Evolutionary conservation across 2,329 filamentous ascomycete species (phyloP).

Genomic region (Seiridium cupressi): DNA sequence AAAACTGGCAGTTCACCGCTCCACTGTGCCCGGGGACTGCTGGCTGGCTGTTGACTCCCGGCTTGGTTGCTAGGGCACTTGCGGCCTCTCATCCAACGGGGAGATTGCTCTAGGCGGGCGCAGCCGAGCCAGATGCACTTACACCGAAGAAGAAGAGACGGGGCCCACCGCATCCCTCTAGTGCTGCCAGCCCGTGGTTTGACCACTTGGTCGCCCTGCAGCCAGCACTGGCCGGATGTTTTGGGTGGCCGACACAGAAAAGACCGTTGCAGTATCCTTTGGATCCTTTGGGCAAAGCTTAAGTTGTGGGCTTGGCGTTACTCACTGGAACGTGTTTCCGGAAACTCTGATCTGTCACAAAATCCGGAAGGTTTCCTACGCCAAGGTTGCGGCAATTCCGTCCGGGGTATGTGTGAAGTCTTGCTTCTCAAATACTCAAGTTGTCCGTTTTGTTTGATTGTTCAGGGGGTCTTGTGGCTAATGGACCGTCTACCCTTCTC

Average conservation of each 20-base stretch:
- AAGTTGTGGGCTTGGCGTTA: not conserved
- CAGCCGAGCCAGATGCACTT: constrained; percentile 8
- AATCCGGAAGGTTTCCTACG: not conserved
- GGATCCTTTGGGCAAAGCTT: not conserved
- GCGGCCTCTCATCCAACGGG: not conserved
- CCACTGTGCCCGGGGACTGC: too few species aligned
- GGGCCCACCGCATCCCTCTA: not conserved
- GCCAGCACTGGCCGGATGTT: not conserved
- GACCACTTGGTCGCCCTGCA: too few species aligned
- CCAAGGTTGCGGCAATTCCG: not conserved
- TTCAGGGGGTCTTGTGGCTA: not conserved
- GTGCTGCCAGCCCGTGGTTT: not conserved
- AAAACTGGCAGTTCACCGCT: too few species aligned
- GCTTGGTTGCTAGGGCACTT: constrained; percentile 2
- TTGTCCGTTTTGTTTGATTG: not conserved
- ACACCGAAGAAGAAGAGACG: constrained; percentile 3
- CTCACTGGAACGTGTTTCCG: not conserved
- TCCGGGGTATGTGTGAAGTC: not conserved
- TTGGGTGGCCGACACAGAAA: not conserved
- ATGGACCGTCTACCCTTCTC: not conserved
- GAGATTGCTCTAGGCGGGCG: constrained; percentile 2
- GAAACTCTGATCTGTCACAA: not conserved
- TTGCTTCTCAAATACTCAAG: not conserved
- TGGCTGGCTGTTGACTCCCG: not conserved
- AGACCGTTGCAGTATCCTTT: not conserved